Evolutionary conservation across 2,329 filamentous ascomycete genomes (phyloP).

Genomic region (Aspergillus unguis): DNA sequence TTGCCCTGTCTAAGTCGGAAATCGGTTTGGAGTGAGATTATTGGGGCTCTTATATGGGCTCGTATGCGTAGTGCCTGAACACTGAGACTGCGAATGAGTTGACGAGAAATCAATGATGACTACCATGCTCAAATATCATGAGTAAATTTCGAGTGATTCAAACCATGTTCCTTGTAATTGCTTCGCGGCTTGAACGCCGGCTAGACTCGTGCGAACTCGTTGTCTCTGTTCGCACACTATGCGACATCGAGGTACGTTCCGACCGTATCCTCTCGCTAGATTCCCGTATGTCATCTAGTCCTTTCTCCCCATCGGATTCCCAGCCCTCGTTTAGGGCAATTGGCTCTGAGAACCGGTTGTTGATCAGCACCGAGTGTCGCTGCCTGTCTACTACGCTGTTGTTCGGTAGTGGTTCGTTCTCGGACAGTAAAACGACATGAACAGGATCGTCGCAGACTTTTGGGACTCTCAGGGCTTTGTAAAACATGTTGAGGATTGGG

Average conservation of each 20-base stretch:
- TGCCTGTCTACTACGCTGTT: conserved; percentile 30
- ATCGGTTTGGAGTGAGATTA: neutral
- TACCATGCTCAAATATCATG: neutral
- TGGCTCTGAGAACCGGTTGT: conserved; percentile 34
- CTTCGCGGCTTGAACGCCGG: conserved; percentile 2
- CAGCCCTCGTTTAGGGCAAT: conserved; percentile 8
- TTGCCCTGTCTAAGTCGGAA: conserved; percentile 19
- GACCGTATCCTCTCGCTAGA: conserved; percentile 14
- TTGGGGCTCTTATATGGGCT: neutral
- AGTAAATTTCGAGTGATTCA: neutral
- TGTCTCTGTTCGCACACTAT: neutral
- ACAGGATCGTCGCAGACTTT: conserved; percentile 34
- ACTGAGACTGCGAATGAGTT: conserved; percentile 3
- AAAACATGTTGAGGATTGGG: conserved; percentile 33
- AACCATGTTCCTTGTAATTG: conserved; percentile 12
- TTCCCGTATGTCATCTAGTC: neutral
- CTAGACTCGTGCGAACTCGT: neutral
- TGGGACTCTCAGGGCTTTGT: conserved; percentile 29
- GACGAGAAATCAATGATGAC: conserved; percentile 11
- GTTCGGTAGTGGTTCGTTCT: conserved; percentile 35
- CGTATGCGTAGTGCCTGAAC: too few relatives aligned
- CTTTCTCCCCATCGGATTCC: conserved; percentile 11
- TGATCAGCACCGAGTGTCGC: conserved; percentile 31
- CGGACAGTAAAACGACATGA: conserved; percentile 31
- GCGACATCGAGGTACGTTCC: conserved; percentile 8